Evolutionary conservation across 306 rosid genomes (phyloP), one percentile per base, ranked within the genome.

Genomic region (Hylodesmum podocarpum): DNA sequence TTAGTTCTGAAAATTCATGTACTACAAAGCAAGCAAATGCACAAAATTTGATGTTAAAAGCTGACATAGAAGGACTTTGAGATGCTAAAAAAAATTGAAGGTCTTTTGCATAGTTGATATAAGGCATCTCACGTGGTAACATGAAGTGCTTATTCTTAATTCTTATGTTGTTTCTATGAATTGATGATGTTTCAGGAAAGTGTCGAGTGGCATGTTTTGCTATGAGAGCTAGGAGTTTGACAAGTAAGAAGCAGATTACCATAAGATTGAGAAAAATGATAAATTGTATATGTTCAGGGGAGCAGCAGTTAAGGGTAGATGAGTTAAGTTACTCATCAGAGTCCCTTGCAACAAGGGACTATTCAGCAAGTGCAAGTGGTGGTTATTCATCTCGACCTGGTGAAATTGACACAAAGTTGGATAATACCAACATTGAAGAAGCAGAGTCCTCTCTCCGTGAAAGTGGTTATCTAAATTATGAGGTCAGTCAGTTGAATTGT

Each of bases 351-450:
- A 94, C 98, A 1, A 83, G 97, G 64, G 98, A 94, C 74, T 94
- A 94, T 78, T 94, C 98, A 34, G 97, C 97, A 5, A 91, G 98
- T 80, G 97, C 97, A 5, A 91, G 98, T 80, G 96, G 91, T 61
- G 96, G 91, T 37, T 86, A 75, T 82, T 94, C 97, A 2, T 88
- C 96, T 6, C 86, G 87, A n/a, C 78, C 98, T 8, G 94, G 91
- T 8, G 97, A 94, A 77, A 66, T 27, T 6, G 98, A 91, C 12
- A 27, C 84, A n/a, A 91, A 87, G 84, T 47, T 86, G 40, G 93
- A 94, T 51, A 90, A 87, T 75, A 84, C 85, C 84, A 94, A 91
- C 81, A 91, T 94, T 80, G 98, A 91, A 86, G 98, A 94, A 83
- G 98, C 97, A 7, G 98, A 91, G 51, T 87, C 90, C 0, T 90